Conservation (phyloP, 2,329 filamentous ascomycete species). For the Coniosporium tulheliwenetii region DNA sequence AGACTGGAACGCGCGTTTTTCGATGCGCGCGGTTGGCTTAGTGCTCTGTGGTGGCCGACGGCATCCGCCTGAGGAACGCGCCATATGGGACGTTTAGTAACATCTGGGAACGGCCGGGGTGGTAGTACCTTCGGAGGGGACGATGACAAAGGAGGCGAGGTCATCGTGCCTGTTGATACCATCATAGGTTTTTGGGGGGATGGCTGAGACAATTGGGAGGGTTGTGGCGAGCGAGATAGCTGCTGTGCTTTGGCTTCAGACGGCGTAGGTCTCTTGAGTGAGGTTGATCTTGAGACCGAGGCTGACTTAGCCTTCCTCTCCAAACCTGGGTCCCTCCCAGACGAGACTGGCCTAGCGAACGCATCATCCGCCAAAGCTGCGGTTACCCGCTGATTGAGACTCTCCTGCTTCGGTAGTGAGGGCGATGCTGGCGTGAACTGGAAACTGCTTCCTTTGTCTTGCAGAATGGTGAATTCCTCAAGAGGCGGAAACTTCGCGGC, state of each 20-base stretch:
- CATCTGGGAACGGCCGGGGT: constrained; percentile 18
- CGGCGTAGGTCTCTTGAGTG: constrained; percentile 14
- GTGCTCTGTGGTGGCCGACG: constrained; percentile 26
- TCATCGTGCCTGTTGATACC: constrained; percentile 71
- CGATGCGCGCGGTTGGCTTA: constrained; percentile 32
- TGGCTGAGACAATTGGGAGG: constrained; percentile 22
- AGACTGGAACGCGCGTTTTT: constrained; percentile 13
- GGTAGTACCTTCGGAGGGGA: constrained; percentile 27
- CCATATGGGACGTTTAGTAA: constrained; percentile 33
- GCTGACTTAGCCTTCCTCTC: constrained; percentile 6
- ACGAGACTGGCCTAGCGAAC: constrained; percentile 39
- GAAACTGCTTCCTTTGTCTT: constrained; percentile 72
- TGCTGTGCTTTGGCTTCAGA: constrained; percentile 6
- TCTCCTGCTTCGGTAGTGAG: constrained; percentile 29
- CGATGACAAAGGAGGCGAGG: constrained; percentile 37
- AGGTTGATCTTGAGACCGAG: constrained; percentile 15
- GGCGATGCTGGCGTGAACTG: constrained; percentile 51
- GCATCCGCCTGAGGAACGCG: constrained; percentile 31
- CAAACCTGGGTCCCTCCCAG: not conserved
- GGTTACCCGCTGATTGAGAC: constrained; percentile 50
- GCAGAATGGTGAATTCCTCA: constrained; percentile 81
- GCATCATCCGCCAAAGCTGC: constrained; percentile 73
- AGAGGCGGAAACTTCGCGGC: constrained; percentile 77
- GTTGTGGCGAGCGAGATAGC: constrained; percentile 11
- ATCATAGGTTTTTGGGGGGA: constrained; percentile 34